Evolutionary conservation across 1,139 yeast species (phyloP).

Genomic region (Wickerhamiella pararugosa): DNA sequence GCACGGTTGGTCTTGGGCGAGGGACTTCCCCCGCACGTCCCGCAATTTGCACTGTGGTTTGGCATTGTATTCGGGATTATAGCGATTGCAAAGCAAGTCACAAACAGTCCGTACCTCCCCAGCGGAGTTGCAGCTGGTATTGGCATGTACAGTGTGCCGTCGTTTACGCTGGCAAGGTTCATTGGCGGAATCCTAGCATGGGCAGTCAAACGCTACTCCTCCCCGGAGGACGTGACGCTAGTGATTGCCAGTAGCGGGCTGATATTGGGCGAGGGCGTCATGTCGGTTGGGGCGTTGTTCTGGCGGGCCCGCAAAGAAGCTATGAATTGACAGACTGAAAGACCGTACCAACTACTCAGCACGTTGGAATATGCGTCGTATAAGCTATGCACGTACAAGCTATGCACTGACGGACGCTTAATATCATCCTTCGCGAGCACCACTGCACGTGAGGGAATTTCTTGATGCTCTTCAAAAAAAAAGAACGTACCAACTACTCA

Average conservation of each 20-base stretch:
- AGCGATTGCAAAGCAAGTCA: slow-evolving; percentile 33
- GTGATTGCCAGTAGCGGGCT: slow-evolving; percentile 84
- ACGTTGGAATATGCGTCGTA: no score
- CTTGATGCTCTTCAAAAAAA: no score
- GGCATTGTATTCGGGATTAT: slow-evolving; percentile 56
- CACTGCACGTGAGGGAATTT: no score
- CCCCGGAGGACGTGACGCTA: slow-evolving; percentile 28
- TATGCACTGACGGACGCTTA: no score
- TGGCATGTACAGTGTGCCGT: slow-evolving; percentile 87
- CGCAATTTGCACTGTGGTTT: slow-evolving; percentile 45
- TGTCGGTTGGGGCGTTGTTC: slow-evolving; percentile 68
- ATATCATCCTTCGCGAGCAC: no score
- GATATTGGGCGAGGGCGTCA: slow-evolving; percentile 84
- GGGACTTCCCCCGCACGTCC: slow-evolving; percentile 72
- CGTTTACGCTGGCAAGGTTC: slow-evolving; percentile 85
- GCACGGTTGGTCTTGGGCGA: slow-evolving; percentile 84
- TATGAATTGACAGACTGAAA: no score
- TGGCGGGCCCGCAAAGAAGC: neutral
- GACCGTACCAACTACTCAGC: no score
- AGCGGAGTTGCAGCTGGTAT: slow-evolving; percentile 96
- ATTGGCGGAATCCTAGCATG: slow-evolving; percentile 60
- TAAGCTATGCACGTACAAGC: no score
- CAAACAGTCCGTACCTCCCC: slow-evolving; percentile 33
- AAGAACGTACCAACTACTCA: no score
- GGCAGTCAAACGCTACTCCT: slow-evolving; percentile 13